A percentile compares a stretch with the other conserved stretches of the same genome.
Conservation (phyloP, 768 basidiomycete genomes). For the Boletus sensibilis region DNA sequence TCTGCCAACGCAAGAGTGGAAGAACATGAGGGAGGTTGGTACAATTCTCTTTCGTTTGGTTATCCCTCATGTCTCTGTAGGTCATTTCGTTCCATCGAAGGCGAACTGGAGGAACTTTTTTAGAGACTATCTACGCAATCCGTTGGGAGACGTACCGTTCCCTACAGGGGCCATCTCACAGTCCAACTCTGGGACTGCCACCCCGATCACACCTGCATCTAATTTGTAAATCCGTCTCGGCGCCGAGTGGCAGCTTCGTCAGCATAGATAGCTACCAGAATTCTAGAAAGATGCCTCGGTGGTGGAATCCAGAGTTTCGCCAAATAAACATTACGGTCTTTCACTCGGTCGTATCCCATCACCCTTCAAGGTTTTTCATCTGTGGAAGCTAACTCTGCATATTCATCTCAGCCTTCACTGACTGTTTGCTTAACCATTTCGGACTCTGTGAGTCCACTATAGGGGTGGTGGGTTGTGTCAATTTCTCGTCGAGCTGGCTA, state of each 20-base stretch:
- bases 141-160: conserved; percentile 45
- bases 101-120: conserved; percentile 76
- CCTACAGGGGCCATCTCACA: conserved; percentile 39
- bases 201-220: conserved; percentile 33
- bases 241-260: neutral
- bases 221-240: conserved; percentile 2
- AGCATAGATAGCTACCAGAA: conserved; percentile 6
- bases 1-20: conserved; percentile 64
- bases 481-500: neutral
- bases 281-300: neutral
- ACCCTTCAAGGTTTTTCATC: neutral
- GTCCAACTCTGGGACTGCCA: conserved; percentile 47
- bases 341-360: neutral
- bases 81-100: conserved; percentile 83
- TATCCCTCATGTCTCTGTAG: conserved; percentile 36
- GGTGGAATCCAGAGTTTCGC: neutral
- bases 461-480: neutral
- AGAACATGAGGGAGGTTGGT: conserved; percentile 76
- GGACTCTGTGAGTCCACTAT: neutral
- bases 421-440: neutral
- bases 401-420: neutral
- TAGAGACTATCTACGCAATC: conserved; percentile 59
- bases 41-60: neutral
- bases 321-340: neutral
- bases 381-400: neutral